phyloP scores from a whole-genome alignment of 768 basidiomycete genomes.

The Termitomyces sp. region DNA sequence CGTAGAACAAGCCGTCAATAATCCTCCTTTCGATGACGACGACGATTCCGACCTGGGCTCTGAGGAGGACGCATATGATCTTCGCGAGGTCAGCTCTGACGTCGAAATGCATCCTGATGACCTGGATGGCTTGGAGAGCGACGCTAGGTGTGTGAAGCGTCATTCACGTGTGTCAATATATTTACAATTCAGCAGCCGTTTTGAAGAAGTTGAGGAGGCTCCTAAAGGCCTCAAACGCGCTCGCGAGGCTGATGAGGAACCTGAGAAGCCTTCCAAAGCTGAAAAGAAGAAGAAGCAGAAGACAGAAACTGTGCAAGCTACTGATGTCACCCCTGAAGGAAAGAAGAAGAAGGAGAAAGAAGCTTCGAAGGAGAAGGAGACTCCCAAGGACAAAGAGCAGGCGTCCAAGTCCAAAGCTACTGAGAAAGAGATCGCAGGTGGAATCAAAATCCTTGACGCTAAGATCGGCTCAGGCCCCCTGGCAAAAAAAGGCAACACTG shows the following conservation, averaged over 20 bases:
- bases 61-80: conserved; percentile 44
- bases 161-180: not conserved
- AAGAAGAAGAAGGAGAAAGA: conserved; percentile 26
- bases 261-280: conserved; percentile 41
- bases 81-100: conserved; percentile 80
- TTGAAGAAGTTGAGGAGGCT: conserved; percentile 63
- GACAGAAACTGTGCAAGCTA: conserved; percentile 40
- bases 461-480: conserved; percentile 80
- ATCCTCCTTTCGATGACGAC: conserved; percentile 40
- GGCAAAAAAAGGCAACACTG: conserved; percentile 81
- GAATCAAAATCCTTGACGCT: conserved; percentile 72
- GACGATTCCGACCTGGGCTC: conserved; percentile 45
- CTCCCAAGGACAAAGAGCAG: conserved; percentile 21
- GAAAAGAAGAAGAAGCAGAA: conserved; percentile 82
- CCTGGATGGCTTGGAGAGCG: conserved; percentile 55
- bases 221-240: conserved; percentile 62
- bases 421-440: conserved; percentile 56
- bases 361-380: conserved; percentile 27
- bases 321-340: conserved; percentile 32
- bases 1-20: conserved; percentile 52
- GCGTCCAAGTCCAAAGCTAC: conserved; percentile 20
- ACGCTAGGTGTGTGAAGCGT: conserved; percentile 40
- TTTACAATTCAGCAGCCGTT: conserved; percentile 43
- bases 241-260: conserved; percentile 55
- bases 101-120: conserved; percentile 72